phyloP scores from a whole-genome alignment of 225 moss, liverwort and hornwort species.

The Marchantia polymorpha region DNA sequence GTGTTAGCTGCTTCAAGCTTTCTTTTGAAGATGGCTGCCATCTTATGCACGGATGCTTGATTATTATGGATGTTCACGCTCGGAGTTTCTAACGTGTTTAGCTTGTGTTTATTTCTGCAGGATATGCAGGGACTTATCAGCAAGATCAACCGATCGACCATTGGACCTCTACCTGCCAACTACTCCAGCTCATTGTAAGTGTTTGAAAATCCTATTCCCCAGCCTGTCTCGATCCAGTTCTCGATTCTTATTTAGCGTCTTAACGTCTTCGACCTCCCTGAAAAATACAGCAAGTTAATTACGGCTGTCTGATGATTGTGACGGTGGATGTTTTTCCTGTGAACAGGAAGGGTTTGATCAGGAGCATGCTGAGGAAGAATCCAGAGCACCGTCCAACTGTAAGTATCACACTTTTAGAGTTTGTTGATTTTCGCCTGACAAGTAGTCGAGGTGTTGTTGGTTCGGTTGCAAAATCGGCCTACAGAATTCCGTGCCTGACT shows the following conservation, averaged over 20 bases:
- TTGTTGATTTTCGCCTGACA: neutral
- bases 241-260: neutral
- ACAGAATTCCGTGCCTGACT: neutral
- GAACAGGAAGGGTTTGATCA: conserved; percentile 89
- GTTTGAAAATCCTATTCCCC: neutral
- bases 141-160: conserved; percentile 96
- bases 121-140: conserved; percentile 99
- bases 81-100: neutral
- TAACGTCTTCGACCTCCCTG: neutral
- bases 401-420: conserved; percentile 17
- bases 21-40: neutral
- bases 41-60: neutral
- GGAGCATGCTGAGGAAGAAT: conserved; percentile 97
- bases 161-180: conserved; percentile 89
- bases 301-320: neutral
- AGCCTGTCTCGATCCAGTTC: neutral
- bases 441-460: neutral
- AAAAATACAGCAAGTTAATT: neutral
- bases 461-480: neutral
- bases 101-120: conserved; percentile 29
- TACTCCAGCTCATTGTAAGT: conserved; percentile 89
- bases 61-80: neutral
- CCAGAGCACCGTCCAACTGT: conserved; percentile 95
- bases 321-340: neutral
- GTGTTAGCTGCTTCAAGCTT: neutral